Percentiles rank a stretch among this genome's conserved stretches.
These are phyloP conservation scores for Aspergillus affinis DNA, from an alignment of 495 filamentous ascomycete genomes.

Conservation along the genomic window DNA sequence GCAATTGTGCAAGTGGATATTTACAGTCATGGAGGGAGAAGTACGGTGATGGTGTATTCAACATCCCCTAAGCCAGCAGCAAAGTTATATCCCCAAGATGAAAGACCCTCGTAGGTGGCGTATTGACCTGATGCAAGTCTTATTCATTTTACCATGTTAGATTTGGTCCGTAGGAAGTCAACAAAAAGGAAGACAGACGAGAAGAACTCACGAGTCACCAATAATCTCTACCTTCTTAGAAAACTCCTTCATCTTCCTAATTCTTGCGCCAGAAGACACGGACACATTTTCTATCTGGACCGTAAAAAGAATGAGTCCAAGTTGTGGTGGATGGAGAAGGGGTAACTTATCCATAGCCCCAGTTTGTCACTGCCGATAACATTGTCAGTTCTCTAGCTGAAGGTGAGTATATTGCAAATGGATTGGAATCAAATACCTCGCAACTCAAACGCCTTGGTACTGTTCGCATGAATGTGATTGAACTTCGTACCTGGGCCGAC, in stretches of 20 bases:
- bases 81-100: conserved; percentile 56
- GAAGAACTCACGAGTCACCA: conserved; percentile 53
- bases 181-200: no score
- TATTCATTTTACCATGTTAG: conserved; percentile 10
- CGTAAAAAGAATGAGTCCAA: conserved; percentile 14
- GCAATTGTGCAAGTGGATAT: neutral
- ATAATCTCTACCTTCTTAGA: conserved; percentile 63
- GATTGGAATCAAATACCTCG: conserved; percentile 25
- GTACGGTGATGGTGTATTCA: conserved; percentile 58
- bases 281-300: conserved; percentile 60
- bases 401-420: neutral
- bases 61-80: conserved; percentile 62
- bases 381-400: conserved; percentile 1
- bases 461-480: conserved; percentile 19
- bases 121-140: conserved; percentile 54
- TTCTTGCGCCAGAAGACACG: conserved; percentile 43
- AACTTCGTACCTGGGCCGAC: conserved; percentile 35
- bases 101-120: conserved; percentile 62
- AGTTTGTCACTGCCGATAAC: conserved; percentile 58
- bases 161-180: neutral
- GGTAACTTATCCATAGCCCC: conserved; percentile 56
- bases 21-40: neutral
- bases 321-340: neutral
- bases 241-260: conserved; percentile 53
- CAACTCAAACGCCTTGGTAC: conserved; percentile 35